Conservation (phyloP, 441 rosid genomes). For the Populus trichocarpa region DNA sequence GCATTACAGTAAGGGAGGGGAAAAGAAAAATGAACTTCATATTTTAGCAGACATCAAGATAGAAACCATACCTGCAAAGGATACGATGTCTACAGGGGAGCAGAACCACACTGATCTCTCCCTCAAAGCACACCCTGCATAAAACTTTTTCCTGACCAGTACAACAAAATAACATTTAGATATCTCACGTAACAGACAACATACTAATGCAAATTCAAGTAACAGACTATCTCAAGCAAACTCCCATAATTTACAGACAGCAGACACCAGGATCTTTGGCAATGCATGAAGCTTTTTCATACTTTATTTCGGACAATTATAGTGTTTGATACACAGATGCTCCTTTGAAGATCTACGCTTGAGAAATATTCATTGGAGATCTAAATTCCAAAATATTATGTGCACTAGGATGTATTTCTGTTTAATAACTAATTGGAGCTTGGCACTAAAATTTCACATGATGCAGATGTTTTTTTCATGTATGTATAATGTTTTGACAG, state of each 20-base stretch:
- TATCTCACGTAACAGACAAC: background rate
- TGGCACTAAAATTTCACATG: too few species aligned
- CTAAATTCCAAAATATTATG: background rate
- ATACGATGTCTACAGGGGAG: slow-evolving; percentile 95
- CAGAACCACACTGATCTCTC: slow-evolving; percentile 80
- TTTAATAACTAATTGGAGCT: background rate
- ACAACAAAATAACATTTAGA: background rate
- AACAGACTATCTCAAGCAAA: too few species aligned
- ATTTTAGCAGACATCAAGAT: background rate
- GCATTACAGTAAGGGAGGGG: background rate
- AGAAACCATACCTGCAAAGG: slow-evolving; percentile 75
- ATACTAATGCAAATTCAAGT: background rate
- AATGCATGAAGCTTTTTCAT: background rate
- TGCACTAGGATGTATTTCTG: background rate
- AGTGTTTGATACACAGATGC: background rate
- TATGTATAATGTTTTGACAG: too few species aligned
- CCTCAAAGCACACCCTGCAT: slow-evolving; percentile 90
- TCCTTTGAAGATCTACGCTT: background rate
- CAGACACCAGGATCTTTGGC: background rate
- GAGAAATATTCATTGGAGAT: background rate
- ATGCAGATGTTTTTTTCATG: too few species aligned
- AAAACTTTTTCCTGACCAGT: slow-evolving; percentile 80
- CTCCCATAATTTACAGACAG: background rate
- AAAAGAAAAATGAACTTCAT: too few species aligned
- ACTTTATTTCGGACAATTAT: background rate